Conservation (phyloP, 495 filamentous ascomycete genomes). For the Penicillium malachiteum region DNA sequence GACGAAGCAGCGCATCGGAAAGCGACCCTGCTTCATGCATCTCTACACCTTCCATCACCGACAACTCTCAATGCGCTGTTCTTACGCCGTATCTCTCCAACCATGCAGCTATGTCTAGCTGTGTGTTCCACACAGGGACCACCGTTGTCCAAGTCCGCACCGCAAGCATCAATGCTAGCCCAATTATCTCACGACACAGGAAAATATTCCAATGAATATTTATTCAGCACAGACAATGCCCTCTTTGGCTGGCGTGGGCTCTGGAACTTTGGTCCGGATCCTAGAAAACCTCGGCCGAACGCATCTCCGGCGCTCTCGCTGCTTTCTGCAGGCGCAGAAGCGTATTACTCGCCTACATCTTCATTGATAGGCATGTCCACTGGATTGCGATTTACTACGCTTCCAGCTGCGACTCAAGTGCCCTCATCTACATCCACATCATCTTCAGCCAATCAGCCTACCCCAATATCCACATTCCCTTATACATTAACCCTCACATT, state of each 20-base stretch:
- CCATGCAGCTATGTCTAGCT: constrained; percentile 73
- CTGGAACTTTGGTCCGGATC: constrained; percentile 91
- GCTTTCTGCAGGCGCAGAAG: constrained; percentile 82
- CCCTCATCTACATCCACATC: constrained; percentile 27
- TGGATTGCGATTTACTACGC: constrained; percentile 83
- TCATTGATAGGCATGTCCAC: constrained; percentile 82
- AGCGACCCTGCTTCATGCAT: constrained; percentile 80
- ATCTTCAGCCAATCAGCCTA: constrained; percentile 18
- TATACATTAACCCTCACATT: constrained; percentile 89
- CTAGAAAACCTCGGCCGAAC: constrained; percentile 38
- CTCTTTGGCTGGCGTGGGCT: constrained; percentile 83
- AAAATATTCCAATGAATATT: constrained; percentile 84
- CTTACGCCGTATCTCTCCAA: constrained; percentile 75
- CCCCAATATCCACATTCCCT: constrained; percentile 60
- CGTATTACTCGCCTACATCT: constrained; percentile 91
- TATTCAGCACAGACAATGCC: constrained; percentile 89
- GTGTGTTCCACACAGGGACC: constrained; percentile 72
- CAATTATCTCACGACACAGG: constrained; percentile 85
- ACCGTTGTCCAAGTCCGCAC: constrained; percentile 43
- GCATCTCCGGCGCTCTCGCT: constrained; percentile 33
- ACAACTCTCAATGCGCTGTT: constrained; percentile 87
- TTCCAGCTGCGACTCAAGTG: constrained; percentile 76
- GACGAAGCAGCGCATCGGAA: constrained; percentile 31
- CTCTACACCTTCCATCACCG: constrained; percentile 74
- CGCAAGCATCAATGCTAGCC: constrained; percentile 58